Evolutionary conservation across 106 monocot species (phyloP), one percentile per base, ranked within the genome.

Genomic region (Chionographis japonica): DNA sequence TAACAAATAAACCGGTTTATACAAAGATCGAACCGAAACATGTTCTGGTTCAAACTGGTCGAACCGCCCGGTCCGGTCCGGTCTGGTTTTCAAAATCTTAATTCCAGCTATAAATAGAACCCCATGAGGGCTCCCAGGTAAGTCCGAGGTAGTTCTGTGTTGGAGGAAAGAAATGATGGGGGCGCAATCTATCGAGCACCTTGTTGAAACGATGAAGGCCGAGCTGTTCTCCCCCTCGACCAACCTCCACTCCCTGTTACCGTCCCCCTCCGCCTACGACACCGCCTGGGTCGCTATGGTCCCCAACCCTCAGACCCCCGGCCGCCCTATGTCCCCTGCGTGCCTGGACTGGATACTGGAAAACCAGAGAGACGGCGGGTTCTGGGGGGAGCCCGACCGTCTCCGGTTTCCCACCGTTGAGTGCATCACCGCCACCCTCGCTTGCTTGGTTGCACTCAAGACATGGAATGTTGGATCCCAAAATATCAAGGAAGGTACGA

Each of bases 281-380:
- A 70, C 70, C 4, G 70, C 70, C 10, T 70, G 70, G 70, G 50
- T 60, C 2, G 70, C 70, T 12, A 58, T 70, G 58, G 27, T 70
- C 3, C 72, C 72, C 4, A 0, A 38, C 18, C 38, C 39, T 12
- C 16, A 54, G 3, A n/a, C 9, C 16, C 52, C 52, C 2, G 3
- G 19, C 39, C 49, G 52, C 2, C 72, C 72, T 3, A 52, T 53
- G 62, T 72, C 62, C 12, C 72, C 61, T 4, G 16, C 6, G 0
- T 62, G 40, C 40, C 11, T 72, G 37, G 20, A 40, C 6, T 72
- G 72, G 72, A 18, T 72, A n/a, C 72, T 72, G 38, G 7, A 9
- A 51, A 72, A 62, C 39, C 72, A 72, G 50, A 40, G 46, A 4
- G 19, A 52, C 7, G 62, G 12, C 2, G 72, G 62, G 18, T 72